phyloP scores from a whole-genome alignment of 257 asterid species.

The Sherardia arvensis region DNA sequence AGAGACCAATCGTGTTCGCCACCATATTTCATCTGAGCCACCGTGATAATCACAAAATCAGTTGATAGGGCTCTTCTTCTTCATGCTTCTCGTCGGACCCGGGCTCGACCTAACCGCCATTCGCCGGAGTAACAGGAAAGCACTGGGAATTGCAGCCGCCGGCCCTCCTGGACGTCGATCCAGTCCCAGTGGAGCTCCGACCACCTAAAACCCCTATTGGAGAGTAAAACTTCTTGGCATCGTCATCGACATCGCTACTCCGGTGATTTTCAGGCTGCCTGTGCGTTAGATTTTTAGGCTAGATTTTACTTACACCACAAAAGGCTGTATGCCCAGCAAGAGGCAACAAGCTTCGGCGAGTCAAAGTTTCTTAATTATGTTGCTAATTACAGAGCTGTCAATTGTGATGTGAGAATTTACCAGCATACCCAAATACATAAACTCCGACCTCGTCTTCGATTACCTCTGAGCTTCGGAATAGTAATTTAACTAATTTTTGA shows the following conservation, averaged over 20 bases:
- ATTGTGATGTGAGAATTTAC: slow-evolving; percentile 56
- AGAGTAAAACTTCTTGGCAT: slow-evolving; percentile 60
- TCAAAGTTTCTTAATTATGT: slow-evolving; percentile 33
- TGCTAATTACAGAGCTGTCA: slow-evolving; percentile 10
- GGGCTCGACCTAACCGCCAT: no score
- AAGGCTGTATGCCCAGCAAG: slow-evolving; percentile 26
- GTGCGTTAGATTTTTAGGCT: no score
- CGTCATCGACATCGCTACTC: slow-evolving; percentile 42
- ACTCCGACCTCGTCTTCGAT: slow-evolving; percentile 83
- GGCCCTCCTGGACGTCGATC: slow-evolving; percentile 67
- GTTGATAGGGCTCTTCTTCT: no score
- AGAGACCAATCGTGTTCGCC: no score
- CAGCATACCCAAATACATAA: slow-evolving; percentile 77
- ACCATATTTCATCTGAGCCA: no score
- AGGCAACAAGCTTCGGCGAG: slow-evolving; percentile 95
- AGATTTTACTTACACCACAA: no score
- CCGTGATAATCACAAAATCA: no score
- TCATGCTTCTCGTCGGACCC: no score
- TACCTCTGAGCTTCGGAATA: slow-evolving; percentile 73
- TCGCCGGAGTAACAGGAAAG: no score
- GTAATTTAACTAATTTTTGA: slow-evolving; percentile 17
- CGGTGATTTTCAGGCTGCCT: slow-evolving; percentile 21
- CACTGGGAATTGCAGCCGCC: no score
- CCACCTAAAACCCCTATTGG: slow-evolving; percentile 65
- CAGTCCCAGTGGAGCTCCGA: slow-evolving; percentile 48